Base-by-base conservation (phyloP, 1,284 basidiomycete genomes). In the Clitocybe nebularis region DNA sequence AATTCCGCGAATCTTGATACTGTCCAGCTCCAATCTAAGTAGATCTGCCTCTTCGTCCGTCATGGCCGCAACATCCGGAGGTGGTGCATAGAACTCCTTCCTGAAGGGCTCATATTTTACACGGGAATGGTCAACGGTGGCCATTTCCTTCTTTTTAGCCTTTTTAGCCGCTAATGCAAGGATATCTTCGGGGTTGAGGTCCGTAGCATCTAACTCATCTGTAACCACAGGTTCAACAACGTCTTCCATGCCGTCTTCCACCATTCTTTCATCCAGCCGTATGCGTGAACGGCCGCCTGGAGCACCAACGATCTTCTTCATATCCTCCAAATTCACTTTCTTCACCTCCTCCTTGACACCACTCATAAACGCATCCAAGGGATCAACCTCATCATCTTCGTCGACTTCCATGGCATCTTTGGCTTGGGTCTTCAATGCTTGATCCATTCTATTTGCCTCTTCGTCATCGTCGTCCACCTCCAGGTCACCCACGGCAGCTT, bases 1-100 rank as follows among this genome's bases (percentile, higher is more conserved):
- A 17, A 92, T 72, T 19, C 96, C 96, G 48, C 96, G 84, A 50
- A 99, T 95, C 63, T 98, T 97, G 69, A 99, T 99, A 45, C 93
- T 85, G 59, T 98, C 96, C 47, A 99, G 73, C 59, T 93, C 92
- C 36, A 98, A 76, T 17, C 96, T 79, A 32, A 99, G 71, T 13
- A 94, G 74, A 49, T 98, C 94, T 9, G 92, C 91, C 47, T 98
- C 89, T 57, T 97, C 94, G 45, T 96, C 94, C 22, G 90, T 87
- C 89, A 99, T 93, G 21, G 84, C 81, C 34, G 83, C 79, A 46
- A 97, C 81, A 59, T 99, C 96, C 20, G 92, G 87, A 19, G 95
- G 94, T 5, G 93, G 85, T 32, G 76, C 71, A 62, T 99, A 99
- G 63, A 99, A 99, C 48, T 91, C 89, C 62, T 96, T 98, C 48